Conservation (phyloP, 176 grass and related monocot genomes). For the Triticum dicoccoides region DNA sequence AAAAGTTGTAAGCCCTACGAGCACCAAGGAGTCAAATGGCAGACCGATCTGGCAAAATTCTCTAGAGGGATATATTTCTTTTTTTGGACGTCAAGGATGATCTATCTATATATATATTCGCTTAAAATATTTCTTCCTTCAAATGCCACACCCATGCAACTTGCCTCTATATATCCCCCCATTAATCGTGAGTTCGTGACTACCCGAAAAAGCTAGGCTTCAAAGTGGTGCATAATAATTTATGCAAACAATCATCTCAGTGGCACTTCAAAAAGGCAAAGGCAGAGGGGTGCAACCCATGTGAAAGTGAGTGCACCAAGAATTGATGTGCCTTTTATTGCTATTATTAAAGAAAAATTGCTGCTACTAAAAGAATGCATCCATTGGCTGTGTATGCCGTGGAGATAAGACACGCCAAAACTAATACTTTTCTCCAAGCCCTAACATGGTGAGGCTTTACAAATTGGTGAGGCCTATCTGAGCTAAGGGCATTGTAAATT, state of each 20-base stretch:
- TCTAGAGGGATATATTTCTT: slow-evolving; percentile 26
- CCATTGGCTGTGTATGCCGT: slow-evolving; percentile 36
- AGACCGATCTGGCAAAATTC: slow-evolving; percentile 60
- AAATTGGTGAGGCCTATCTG: slow-evolving; percentile 23
- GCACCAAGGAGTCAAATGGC: slow-evolving; percentile 50
- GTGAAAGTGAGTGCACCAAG: slow-evolving; percentile 58
- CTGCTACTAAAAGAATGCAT: slow-evolving; percentile 43
- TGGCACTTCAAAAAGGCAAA: slow-evolving; percentile 44
- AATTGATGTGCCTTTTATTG: slow-evolving; percentile 47
- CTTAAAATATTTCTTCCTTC: slow-evolving; percentile 25
- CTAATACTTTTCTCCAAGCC: neutral
- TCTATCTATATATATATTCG: slow-evolving; percentile 11
- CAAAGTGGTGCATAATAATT: slow-evolving; percentile 47
- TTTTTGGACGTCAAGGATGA: neutral
- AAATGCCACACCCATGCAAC: neutral
- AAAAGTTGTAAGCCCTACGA: slow-evolving; percentile 35
- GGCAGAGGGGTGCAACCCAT: slow-evolving; percentile 41
- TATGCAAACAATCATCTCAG: slow-evolving; percentile 59
- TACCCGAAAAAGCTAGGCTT: slow-evolving; percentile 22
- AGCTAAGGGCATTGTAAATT: slow-evolving; percentile 35
- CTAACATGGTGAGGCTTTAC: slow-evolving; percentile 23
- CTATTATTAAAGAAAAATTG: too few species aligned
- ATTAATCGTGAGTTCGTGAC: neutral
- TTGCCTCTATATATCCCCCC: neutral
- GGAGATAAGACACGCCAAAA: slow-evolving; percentile 41